phyloP scores from a whole-genome alignment of 768 basidiomycete species.

The Boletellus ananiceps region DNA sequence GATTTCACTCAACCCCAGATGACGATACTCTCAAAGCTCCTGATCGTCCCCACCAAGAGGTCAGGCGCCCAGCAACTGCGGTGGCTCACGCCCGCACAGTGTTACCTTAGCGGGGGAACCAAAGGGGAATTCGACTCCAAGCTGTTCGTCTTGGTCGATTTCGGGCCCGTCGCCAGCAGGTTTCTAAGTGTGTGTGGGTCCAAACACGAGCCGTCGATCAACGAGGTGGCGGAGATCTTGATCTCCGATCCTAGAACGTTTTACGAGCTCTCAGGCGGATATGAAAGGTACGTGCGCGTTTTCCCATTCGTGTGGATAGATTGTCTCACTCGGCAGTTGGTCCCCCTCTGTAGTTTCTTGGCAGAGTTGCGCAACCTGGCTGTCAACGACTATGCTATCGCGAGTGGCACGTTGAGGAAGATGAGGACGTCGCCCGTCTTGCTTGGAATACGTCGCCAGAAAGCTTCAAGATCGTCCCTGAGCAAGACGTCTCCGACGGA shows the following conservation, averaged over 20 bases:
- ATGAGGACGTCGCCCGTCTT: slow-evolving; percentile 74
- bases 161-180: slow-evolving; percentile 73
- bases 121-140: slow-evolving; percentile 66
- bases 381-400: slow-evolving; percentile 55
- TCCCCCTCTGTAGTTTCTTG: slow-evolving; percentile 56
- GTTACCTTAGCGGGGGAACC: slow-evolving; percentile 57
- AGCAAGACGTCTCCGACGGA: slow-evolving; percentile 22
- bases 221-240: slow-evolving; percentile 71
- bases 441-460: slow-evolving; percentile 64
- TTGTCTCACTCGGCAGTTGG: not conserved
- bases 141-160: slow-evolving; percentile 86
- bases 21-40: slow-evolving; percentile 47
- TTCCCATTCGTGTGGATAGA: not conserved
- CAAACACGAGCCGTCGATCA: slow-evolving; percentile 78
- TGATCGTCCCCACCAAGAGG: slow-evolving; percentile 63
- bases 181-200: slow-evolving; percentile 89
- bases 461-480: slow-evolving; percentile 20
- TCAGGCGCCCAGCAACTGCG: slow-evolving; percentile 30
- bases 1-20: slow-evolving; percentile 59
- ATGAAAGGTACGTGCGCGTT: slow-evolving; percentile 50
- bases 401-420: slow-evolving; percentile 44
- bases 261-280: slow-evolving; percentile 64
- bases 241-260: slow-evolving; percentile 67
- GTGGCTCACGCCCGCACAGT: slow-evolving; percentile 59
- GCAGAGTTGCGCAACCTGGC: slow-evolving; percentile 81